Base-by-base conservation (phyloP, 331 rosid genomes). In the Acacia pycnantha region DNA sequence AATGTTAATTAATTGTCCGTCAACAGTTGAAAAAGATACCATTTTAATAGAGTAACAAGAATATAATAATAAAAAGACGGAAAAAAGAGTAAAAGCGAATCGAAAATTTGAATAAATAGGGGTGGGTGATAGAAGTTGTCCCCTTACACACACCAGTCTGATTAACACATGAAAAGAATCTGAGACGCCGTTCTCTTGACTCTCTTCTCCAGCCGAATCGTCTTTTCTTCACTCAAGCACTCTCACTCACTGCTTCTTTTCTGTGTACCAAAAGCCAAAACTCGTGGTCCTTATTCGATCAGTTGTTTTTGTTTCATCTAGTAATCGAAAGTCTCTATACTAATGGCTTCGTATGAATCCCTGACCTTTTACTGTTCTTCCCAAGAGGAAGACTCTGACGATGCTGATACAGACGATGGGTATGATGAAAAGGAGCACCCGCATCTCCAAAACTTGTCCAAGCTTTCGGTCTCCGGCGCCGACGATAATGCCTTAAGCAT, bases 321-420 rank as follows among this genome's bases (percentile, higher is more conserved):
- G 22, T 1, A 65, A 14, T 61, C 35, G 6, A 26, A 12, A 65
- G 70, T 31, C 44, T 16, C 43, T 16, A 10, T 46, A 37, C 29
- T n/a, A 26, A 90, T 92, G 94, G 88, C 92, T 75, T 92, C 88
- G 0, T 87, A 90, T 69, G 97, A 90, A 44, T 83, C 83, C 62
- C 85, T 91, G 86, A 73, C 79, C n/a, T 62, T 80, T 72, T 82
- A 61, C 13, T 85, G 90, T 73, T 84, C 89, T 7, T 75, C 83
- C 21, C 88, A 81, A 67, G 92, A 88, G 14, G 89, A 86, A 14
- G 87, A 90, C 15, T 84, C 43, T 11, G 84, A 83, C 2, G 91
- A 82, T 35, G 29, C 27, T 3, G 85, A 85, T 64, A 71, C 64
- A 2, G 79, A 76, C 24, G 79, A 77, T 15, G 85, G 74, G 37